A percentile compares a stretch with the other conserved stretches of the same genome.
phyloP scores from a whole-genome alignment of 345 rosid genomes.

The Eucalyptus polyanthemos region DNA sequence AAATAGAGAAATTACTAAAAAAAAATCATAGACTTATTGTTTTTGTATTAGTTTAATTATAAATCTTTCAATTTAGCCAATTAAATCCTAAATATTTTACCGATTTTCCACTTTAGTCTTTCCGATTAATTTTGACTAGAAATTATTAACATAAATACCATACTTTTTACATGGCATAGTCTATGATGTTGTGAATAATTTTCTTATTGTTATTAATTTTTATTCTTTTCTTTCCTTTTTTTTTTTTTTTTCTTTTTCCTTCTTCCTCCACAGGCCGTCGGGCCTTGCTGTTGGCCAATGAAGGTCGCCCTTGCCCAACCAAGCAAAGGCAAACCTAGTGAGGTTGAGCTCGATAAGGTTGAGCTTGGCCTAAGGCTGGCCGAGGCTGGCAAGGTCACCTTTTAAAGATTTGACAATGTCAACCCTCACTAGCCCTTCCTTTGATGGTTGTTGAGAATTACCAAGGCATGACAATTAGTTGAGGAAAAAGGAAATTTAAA shows the following conservation, averaged over 20 bases:
- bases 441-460: neutral
- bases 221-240: too few relatives aligned
- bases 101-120: neutral
- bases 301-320: neutral
- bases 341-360: neutral
- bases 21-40: neutral
- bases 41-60: neutral
- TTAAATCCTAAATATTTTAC: neutral
- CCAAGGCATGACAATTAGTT: neutral
- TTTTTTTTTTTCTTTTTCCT: neutral
- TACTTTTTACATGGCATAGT: too few relatives aligned
- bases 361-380: neutral
- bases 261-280: neutral
- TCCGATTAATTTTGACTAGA: accelerated
- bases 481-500: neutral
- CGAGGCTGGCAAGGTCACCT: neutral
- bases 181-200: accelerated
- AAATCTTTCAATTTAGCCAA: too few relatives aligned
- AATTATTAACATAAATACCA: neutral
- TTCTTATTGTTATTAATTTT: too few relatives aligned
- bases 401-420: neutral
- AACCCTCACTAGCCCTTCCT: neutral
- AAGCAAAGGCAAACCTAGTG: neutral
- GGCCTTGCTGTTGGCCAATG: neutral
- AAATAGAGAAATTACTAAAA: neutral